phyloP scores from a whole-genome alignment of 2,329 filamentous ascomycete species.

The Byssothecium circinans region DNA sequence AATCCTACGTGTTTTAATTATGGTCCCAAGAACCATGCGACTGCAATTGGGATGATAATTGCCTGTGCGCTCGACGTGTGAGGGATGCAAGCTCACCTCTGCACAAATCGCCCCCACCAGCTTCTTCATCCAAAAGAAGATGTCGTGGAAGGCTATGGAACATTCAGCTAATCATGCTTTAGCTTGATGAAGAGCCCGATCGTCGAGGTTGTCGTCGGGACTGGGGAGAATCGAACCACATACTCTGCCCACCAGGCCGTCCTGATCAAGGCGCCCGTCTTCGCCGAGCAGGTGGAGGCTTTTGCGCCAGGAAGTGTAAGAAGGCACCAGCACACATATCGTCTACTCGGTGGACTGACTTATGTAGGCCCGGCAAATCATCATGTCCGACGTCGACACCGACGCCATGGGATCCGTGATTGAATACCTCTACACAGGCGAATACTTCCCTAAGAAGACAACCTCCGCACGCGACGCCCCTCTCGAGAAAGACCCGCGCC shows the following conservation, averaged over 20 bases:
- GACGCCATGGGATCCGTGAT: conserved; percentile 78
- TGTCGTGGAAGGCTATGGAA: too few species aligned
- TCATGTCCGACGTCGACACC: conserved; percentile 67
- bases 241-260: conserved; percentile 81
- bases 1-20: too few species aligned
- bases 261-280: conserved; percentile 72
- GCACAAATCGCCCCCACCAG: too few species aligned
- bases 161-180: conserved; percentile 3
- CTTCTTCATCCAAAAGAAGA: too few species aligned
- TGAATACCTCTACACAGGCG: conserved; percentile 80
- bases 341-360: background rate
- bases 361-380: conserved; percentile 63
- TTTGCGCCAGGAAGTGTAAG: conserved; percentile 66
- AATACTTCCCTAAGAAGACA: conserved; percentile 73
- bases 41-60: too few species aligned
- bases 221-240: conserved; percentile 60
- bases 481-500: conserved; percentile 68
- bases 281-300: conserved; percentile 63
- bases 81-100: too few species aligned
- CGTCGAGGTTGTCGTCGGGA: conserved; percentile 50
- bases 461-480: conserved; percentile 64
- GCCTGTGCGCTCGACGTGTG: too few species aligned
- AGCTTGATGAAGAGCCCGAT: conserved; percentile 55
- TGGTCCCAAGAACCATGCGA: too few species aligned
- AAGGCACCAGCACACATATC: conserved; percentile 8